A percentile compares a stretch with the other conserved stretches of the same genome.
Conservation (phyloP, 1,284 basidiomycete genomes). For the Peniophora sp. region DNA sequence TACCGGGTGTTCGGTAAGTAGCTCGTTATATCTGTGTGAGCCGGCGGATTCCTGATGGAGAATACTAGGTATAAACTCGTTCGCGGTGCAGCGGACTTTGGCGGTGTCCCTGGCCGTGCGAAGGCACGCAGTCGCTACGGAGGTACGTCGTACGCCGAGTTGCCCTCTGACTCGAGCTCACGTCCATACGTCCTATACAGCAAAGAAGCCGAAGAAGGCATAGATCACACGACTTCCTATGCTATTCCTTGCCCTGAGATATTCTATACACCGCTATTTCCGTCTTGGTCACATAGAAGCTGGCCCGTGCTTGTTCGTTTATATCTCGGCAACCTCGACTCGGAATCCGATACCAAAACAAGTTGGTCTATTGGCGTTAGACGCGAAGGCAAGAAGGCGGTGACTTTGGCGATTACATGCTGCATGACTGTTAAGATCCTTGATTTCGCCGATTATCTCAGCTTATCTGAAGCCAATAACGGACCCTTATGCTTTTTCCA, state of each 20-base stretch:
- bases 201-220: conserved; percentile 81
- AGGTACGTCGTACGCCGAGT: conserved; percentile 44
- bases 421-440: too few relatives aligned
- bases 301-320: too few relatives aligned
- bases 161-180: conserved; percentile 6
- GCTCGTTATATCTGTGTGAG: background rate
- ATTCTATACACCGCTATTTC: too few relatives aligned
- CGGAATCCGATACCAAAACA: too few relatives aligned
- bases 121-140: conserved; percentile 90
- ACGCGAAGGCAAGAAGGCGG: too few relatives aligned
- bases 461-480: too few relatives aligned
- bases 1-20: conserved; percentile 91
- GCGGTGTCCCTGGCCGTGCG: conserved; percentile 81
- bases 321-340: too few relatives aligned
- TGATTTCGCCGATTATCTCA: too few relatives aligned
- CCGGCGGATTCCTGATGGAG: background rate
- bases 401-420: too few relatives aligned
- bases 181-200: conserved; percentile 31
- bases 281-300: too few relatives aligned
- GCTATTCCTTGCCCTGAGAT: background rate
- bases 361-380: too few relatives aligned
- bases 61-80: conserved; percentile 84
- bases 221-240: conserved; percentile 3
- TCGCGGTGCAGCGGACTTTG: conserved; percentile 88
- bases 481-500: too few relatives aligned